Base-by-base conservation (phyloP, 148 eudicot genomes). In the Silene latifolia region DNA sequence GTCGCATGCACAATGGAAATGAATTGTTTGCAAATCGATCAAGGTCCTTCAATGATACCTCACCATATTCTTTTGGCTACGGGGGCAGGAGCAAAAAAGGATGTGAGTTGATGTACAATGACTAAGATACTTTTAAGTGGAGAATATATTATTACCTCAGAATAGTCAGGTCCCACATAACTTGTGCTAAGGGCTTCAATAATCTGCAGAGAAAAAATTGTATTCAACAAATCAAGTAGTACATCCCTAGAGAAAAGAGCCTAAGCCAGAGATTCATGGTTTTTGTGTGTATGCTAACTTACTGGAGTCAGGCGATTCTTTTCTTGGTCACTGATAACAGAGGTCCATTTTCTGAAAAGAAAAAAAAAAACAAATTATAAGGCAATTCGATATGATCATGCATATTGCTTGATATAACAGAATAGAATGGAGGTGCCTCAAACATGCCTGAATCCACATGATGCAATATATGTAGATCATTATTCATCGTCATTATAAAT, bases 1-100 rank as follows among this genome's bases (percentile, higher is more conserved):
- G 98, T 54, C 89, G 90, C 98, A 95, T 95, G 83, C 99, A 95
- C 74, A 95, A 78, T 71, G 98, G 98, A 82, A 95, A 90, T 72
- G 98, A 92, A 78, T 86, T 89, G 72, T 79, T 88, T 74, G 99
- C 96, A 18, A 86, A 80, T 85, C 79, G 89, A 83, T 92, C 94
- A 72, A 95, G 83, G 85, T 95, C 99, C 80, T 85, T 87, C 66
- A 92, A 75, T 51, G 97, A 90, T 83, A 95, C 77, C 76, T 90
- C 94, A 53, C 86, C 85, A 82, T 44, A 84, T 71, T 95, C 97
- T 74, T 82, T 95, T 17, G 89, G 89, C 97, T 95, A 87, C 54
- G 77, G 76, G 82, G 70, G 72, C 63, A 74, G 42, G 32, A 48
- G 69, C 51, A 63, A 13, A 7, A 44, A 32, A 42, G 17, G 32